These are phyloP conservation scores for Wickerhamomyces sp. DNA, from an alignment of 1,139 yeast species.

Conservation along the genomic window DNA sequence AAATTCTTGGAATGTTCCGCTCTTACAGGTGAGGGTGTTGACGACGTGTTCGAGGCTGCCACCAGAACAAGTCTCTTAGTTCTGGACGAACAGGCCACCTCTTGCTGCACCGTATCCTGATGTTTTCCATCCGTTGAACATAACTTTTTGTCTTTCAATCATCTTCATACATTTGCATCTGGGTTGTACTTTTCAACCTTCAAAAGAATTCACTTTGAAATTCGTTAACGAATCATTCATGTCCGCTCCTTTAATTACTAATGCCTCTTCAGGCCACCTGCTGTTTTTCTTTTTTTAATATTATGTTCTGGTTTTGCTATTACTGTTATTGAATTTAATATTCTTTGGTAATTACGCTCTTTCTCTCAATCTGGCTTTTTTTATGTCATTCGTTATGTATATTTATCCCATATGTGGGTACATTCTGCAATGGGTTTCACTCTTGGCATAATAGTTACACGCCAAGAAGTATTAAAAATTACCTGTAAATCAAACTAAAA, in stretches of 20 bases:
- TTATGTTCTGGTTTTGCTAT: not conserved
- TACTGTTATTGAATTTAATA: constrained; percentile 3
- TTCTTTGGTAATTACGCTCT: constrained; percentile 7
- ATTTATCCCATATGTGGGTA: no score
- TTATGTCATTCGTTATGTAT: no score
- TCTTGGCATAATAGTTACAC: no score
- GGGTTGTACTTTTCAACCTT: not conserved
- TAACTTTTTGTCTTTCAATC: not conserved
- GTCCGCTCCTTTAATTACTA: constrained; percentile 4
- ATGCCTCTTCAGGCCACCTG: not conserved
- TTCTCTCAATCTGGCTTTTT: constrained; percentile 2
- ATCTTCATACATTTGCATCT: not conserved
- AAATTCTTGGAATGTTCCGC: constrained; percentile 71
- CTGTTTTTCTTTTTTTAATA: not conserved
- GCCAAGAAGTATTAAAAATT: no score
- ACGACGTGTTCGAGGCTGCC: constrained; percentile 73
- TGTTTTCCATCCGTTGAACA: not conserved
- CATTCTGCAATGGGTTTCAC: no score
- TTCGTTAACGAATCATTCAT: constrained; percentile 3
- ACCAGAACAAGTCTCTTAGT: constrained; percentile 60
- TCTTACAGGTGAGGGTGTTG: constrained; percentile 76
- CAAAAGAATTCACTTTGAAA: not conserved
- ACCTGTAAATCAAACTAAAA: no score
- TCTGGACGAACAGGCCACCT: constrained; percentile 34
- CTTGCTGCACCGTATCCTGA: constrained; percentile 38